Conservation (phyloP, 2,329 filamentous ascomycete genomes). For the Daldinia sp. region DNA sequence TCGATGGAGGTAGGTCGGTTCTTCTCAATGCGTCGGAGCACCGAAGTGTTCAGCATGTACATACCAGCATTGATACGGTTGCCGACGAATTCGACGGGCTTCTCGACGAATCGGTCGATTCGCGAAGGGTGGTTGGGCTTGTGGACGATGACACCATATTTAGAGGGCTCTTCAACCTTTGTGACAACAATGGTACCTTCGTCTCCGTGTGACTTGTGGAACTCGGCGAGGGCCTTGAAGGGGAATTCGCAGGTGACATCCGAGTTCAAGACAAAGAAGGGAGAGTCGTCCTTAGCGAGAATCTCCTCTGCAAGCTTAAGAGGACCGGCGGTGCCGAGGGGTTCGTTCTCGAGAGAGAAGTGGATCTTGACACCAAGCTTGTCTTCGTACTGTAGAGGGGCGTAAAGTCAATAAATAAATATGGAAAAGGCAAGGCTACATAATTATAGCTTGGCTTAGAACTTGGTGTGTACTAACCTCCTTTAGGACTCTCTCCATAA, state of each 20-base stretch:
- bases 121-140: conserved; percentile 89
- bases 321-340: conserved; percentile 92
- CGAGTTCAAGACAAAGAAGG: conserved; percentile 98
- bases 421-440: conserved; percentile 30
- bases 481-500: conserved; percentile 94
- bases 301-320: conserved; percentile 95
- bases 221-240: conserved; percentile 87
- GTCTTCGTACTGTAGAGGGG: conserved; percentile 77
- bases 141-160: conserved; percentile 98
- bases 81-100: conserved; percentile 97
- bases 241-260: conserved; percentile 99
- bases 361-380: conserved; percentile 95
- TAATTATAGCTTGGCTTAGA: conserved; percentile 21
- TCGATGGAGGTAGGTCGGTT: conserved; percentile 93
- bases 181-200: conserved; percentile 99
- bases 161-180: conserved; percentile 98
- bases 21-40: conserved; percentile 92
- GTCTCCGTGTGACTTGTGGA: conserved; percentile 92
- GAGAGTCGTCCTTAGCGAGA: conserved; percentile 90
- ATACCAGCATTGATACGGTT: conserved; percentile 99
- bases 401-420: conserved; percentile 28
- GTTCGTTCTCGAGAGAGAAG: conserved; percentile 96
- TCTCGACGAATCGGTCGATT: conserved; percentile 99
- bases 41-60: conserved; percentile 95
- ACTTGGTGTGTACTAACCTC: conserved; percentile 69